Conservation (phyloP, 306 rosid species). For the Glycyrrhiza uralensis region DNA sequence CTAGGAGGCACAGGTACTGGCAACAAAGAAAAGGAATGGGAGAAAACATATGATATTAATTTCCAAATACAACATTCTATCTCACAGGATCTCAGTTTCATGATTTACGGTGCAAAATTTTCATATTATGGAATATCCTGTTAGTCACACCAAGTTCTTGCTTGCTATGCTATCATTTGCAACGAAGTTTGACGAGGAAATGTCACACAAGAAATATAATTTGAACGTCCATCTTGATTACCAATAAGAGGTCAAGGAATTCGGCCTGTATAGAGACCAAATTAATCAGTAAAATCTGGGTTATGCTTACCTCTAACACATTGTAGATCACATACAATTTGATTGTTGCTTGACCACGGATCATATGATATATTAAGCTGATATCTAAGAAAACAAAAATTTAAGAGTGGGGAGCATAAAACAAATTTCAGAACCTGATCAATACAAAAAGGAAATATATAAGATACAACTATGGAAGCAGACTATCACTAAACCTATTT, state of each 20-base stretch:
- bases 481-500: conserved; percentile 52
- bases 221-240: background rate
- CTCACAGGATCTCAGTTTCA: background rate
- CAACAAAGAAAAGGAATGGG: background rate
- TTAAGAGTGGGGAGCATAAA: background rate
- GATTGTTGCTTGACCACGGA: conserved; percentile 96
- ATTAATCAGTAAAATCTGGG: background rate
- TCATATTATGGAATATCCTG: background rate
- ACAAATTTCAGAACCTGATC: conserved; percentile 2
- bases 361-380: conserved; percentile 98
- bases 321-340: conserved; percentile 93
- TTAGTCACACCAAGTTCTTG: background rate
- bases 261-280: background rate
- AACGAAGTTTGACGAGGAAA: background rate
- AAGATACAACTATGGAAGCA: background rate
- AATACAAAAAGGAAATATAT: conserved; percentile 12
- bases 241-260: conserved; percentile 4
- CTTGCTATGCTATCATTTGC: background rate
- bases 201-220: background rate
- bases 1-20: background rate
- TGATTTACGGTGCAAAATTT: background rate
- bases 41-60: background rate
- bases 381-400: conserved; percentile 52
- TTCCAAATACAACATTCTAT: background rate
- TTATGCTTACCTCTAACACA: conserved; percentile 77